A percentile compares a stretch with the other conserved stretches of the same genome.
These are phyloP conservation scores for Dalbergia cochinchinensis DNA, from an alignment of 306 rosid species.

Conservation along the genomic window DNA sequence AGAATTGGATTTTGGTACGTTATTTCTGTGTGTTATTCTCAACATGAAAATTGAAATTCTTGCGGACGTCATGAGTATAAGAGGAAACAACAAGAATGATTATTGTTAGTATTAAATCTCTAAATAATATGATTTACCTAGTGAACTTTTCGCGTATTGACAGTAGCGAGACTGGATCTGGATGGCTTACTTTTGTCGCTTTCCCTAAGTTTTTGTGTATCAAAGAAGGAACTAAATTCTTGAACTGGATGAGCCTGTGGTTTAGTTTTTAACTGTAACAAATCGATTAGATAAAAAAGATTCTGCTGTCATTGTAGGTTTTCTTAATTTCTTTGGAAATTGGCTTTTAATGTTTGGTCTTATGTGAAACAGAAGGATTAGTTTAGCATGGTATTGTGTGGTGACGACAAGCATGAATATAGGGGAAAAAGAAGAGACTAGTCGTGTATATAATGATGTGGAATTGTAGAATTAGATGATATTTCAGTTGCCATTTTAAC, in stretches of 20 bases:
- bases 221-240: background rate
- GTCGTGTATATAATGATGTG: background rate
- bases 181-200: no score
- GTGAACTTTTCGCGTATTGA: no score
- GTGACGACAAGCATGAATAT: background rate
- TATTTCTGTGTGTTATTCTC: no score
- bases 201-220: no score
- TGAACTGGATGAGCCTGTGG: background rate
- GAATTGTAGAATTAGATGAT: background rate
- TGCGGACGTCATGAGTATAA: no score
- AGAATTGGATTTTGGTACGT: no score
- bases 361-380: constrained; percentile 9
- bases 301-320: constrained; percentile 11
- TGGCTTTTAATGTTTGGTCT: background rate
- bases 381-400: background rate
- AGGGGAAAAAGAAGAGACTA: constrained; percentile 5
- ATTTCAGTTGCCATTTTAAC: constrained; percentile 21
- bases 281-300: background rate
- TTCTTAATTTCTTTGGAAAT: background rate
- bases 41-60: no score
- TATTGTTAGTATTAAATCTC: no score
- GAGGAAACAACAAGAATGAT: no score
- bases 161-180: no score
- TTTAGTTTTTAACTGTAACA: background rate
- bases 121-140: no score